phyloP scores from a whole-genome alignment of 129 eudicot genomes.

The Helianthus annuus region HanXRQr2.0-SUNRISE NC_035437.2:153659790-153660289 shows the following conservation, averaged over 20 bases:
- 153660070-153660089: conserved; percentile 16
- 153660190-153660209: conserved; percentile 15
- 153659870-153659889: neutral
- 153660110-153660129: conserved; percentile 16
- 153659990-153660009: conserved; percentile 1
- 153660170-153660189: conserved; percentile 8
- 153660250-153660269: conserved; percentile 7
- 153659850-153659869: neutral
- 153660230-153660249: neutral
- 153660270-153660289: conserved; percentile 16
- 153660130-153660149: conserved; percentile 2
- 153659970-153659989: neutral
- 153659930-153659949: conserved; percentile 5
- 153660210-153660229: neutral
- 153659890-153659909: neutral
- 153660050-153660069: conserved; percentile 14
- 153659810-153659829: neutral
- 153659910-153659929: neutral
- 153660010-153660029: conserved; percentile 6
- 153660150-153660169: neutral
- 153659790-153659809: neutral
- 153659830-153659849: neutral
- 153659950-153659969: neutral
- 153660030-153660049: neutral
- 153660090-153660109: neutral